Evolutionary conservation across 2,329 filamentous ascomycete species (phyloP).

Genomic region (Arthrobotrys iridis): DNA sequence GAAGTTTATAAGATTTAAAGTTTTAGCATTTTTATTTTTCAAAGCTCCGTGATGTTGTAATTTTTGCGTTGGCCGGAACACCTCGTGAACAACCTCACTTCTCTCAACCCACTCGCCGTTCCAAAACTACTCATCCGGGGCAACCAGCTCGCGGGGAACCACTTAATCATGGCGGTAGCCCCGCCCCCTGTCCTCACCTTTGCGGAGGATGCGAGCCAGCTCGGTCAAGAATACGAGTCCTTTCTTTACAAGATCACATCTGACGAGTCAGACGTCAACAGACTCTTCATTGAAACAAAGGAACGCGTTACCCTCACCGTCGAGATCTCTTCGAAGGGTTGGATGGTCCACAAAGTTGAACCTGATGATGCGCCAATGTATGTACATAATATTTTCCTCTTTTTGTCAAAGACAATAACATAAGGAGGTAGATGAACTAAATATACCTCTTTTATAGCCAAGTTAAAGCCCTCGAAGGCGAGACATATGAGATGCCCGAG

Average conservation of each 20-base stretch:
- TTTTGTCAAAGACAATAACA: not conserved
- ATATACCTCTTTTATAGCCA: constrained; percentile 27
- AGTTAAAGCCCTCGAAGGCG: constrained; percentile 50
- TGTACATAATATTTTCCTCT: not conserved
- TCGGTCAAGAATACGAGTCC: constrained; percentile 37
- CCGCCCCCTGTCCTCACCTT: constrained; percentile 42
- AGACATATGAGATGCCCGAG: constrained; percentile 42
- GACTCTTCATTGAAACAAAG: constrained; percentile 37
- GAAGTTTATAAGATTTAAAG: too few species aligned
- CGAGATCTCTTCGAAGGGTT: constrained; percentile 30
- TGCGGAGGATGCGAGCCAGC: constrained; percentile 43
- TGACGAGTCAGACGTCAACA: constrained; percentile 24
- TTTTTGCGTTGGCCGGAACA: constrained; percentile 10
- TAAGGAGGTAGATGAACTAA: too few species aligned
- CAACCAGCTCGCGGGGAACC: constrained; percentile 8
- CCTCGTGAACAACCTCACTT: constrained; percentile 3
- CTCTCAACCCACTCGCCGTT: not conserved
- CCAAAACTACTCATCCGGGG: not conserved
- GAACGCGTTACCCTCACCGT: constrained; percentile 36
- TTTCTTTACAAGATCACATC: constrained; percentile 36
- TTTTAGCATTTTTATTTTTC: too few species aligned
- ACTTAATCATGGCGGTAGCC: constrained; percentile 18
- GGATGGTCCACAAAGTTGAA: constrained; percentile 33
- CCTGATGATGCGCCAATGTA: constrained; percentile 46
- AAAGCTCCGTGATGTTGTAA: constrained; percentile 9